Percentiles rank a stretch among this genome's conserved stretches.
phyloP scores from a whole-genome alignment of 441 rosid species.

The Populus hybrid region DNA sequence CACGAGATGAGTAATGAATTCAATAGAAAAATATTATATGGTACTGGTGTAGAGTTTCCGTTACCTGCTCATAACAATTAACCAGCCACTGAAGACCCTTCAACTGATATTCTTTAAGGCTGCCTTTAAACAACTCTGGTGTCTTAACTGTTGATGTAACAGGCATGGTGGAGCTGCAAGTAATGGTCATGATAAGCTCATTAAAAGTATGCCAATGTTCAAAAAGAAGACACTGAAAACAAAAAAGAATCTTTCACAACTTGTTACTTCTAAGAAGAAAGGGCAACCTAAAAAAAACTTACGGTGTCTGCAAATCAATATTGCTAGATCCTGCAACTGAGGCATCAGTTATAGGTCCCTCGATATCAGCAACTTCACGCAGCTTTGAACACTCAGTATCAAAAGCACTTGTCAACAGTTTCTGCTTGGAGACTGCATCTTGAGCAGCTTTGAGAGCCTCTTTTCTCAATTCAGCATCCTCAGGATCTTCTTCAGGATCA shows the following conservation, averaged over 20 bases:
- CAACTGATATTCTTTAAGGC: slow-evolving; percentile 94
- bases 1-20: slow-evolving; percentile 13
- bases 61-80: slow-evolving; percentile 98
- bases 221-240: slow-evolving; percentile 17
- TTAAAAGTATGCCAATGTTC: slow-evolving; percentile 7
- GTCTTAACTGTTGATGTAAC: slow-evolving; percentile 93
- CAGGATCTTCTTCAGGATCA: slow-evolving; percentile 76
- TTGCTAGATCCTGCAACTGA: slow-evolving; percentile 78
- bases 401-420: slow-evolving; percentile 74
- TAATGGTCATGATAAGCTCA: slow-evolving; percentile 12
- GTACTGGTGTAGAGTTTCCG: slow-evolving; percentile 16
- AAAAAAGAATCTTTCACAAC: slow-evolving; percentile 30
- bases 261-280: slow-evolving; percentile 24
- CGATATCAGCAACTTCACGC: slow-evolving; percentile 65
- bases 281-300: slow-evolving; percentile 35
- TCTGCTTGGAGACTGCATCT: slow-evolving; percentile 97
- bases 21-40: not conserved
- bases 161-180: slow-evolving; percentile 97
- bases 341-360: slow-evolving; percentile 44
- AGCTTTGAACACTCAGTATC: slow-evolving; percentile 82
- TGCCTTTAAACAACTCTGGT: slow-evolving; percentile 90
- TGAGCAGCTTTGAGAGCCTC: slow-evolving; percentile 89
- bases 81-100: slow-evolving; percentile 93
- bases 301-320: slow-evolving; percentile 97
- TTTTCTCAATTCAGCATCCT: slow-evolving; percentile 73